Conservation (phyloP, 371 early-diverging fungal species). For the Lichtheimia ornata region DNA sequence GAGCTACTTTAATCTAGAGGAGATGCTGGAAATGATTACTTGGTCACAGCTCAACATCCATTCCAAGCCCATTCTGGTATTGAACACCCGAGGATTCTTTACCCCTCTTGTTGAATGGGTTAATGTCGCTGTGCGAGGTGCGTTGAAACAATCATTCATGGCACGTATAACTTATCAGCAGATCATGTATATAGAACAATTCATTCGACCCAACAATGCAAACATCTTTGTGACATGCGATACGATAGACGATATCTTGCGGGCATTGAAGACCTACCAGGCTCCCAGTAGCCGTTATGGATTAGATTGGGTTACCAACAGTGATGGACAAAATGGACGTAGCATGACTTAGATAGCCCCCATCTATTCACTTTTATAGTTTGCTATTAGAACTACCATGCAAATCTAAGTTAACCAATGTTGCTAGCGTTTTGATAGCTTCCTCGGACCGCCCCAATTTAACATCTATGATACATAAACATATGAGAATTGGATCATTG, state of each 20-base stretch:
- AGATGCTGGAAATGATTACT: constrained; percentile 81
- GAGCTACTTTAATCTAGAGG: constrained; percentile 57
- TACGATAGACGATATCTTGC: constrained; percentile 61
- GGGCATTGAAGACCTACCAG: constrained; percentile 57
- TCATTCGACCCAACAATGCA: constrained; percentile 47
- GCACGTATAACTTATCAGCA: not conserved
- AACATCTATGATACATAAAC: constrained; percentile 39
- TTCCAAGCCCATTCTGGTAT: constrained; percentile 71
- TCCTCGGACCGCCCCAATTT: constrained; percentile 57
- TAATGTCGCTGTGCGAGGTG: constrained; percentile 56
- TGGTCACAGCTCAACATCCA: constrained; percentile 84
- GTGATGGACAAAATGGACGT: constrained; percentile 20
- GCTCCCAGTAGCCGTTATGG: constrained; percentile 55
- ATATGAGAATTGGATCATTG: not conserved
- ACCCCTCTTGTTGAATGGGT: constrained; percentile 67
- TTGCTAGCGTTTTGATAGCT: constrained; percentile 60
- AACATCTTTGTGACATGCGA: constrained; percentile 61
- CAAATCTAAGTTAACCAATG: constrained; percentile 36
- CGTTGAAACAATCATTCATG: not conserved
- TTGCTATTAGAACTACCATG: constrained; percentile 18
- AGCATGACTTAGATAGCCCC: constrained; percentile 9
- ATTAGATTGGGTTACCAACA: constrained; percentile 51
- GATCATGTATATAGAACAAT: constrained; percentile 49
- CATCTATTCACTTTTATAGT: constrained; percentile 10
- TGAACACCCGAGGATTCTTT: constrained; percentile 79